Evolutionary conservation across 2,329 filamentous ascomycete genomes (phyloP).

Genomic region (Epichloe sibirici): DNA sequence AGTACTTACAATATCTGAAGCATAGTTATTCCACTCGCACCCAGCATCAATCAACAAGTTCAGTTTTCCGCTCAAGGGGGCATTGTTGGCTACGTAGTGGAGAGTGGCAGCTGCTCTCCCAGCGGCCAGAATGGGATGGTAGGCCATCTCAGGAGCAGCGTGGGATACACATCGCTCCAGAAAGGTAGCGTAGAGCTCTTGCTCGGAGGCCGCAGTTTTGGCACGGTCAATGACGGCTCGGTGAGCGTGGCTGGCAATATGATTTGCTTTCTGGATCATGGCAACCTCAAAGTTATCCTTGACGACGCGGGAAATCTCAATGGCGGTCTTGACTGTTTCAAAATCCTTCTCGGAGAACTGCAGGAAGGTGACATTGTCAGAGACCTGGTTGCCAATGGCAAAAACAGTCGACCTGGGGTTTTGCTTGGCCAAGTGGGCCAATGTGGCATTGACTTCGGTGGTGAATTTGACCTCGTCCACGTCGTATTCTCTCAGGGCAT

Average conservation of each 20-base stretch:
- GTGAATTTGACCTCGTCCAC: constrained; percentile 66
- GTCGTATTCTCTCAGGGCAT: constrained; percentile 68
- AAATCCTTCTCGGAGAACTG: constrained; percentile 55
- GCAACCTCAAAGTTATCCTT: constrained; percentile 68
- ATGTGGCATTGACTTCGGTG: constrained; percentile 62
- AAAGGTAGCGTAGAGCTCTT: constrained; percentile 73
- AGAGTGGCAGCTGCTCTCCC: constrained; percentile 73
- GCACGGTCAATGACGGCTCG: constrained; percentile 48
- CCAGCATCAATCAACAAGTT: constrained; percentile 80
- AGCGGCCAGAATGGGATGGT: constrained; percentile 73
- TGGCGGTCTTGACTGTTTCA: constrained; percentile 43
- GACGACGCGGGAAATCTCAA: constrained; percentile 55
- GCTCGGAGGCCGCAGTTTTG: constrained; percentile 58
- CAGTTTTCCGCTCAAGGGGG: constrained; percentile 56
- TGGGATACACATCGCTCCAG: constrained; percentile 62
- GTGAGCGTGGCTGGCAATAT: constrained; percentile 56
- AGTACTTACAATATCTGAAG: constrained; percentile 46
- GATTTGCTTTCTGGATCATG: constrained; percentile 60
- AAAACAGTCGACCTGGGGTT: constrained; percentile 42
- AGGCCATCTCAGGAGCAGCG: constrained; percentile 73
- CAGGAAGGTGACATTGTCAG: constrained; percentile 57
- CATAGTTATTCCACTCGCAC: constrained; percentile 62
- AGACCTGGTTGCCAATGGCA: constrained; percentile 68
- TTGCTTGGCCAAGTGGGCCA: constrained; percentile 39
- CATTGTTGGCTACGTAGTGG: constrained; percentile 75